Base-by-base conservation (phyloP, 495 filamentous ascomycete species). In the Gamarada debralockiae region DNA sequence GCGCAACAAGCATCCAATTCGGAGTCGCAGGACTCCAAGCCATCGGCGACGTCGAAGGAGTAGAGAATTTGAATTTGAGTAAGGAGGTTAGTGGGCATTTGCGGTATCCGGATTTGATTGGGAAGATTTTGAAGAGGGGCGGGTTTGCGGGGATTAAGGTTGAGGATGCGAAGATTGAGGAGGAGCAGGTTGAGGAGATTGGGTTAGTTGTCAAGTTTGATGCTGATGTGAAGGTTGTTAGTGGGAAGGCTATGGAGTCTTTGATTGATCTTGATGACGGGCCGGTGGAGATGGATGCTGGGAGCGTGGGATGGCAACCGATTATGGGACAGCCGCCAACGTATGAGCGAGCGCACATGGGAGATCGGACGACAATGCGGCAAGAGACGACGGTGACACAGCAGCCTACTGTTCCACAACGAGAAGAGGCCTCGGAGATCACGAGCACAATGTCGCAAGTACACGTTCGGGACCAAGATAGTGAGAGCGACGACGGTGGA, bases 21-120 rank as follows among this genome's bases (percentile, higher is more conserved):
- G 80, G 81, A 14, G 69, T 83, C 25, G 80, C 79, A 2, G 81
- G 81, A 4, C 56, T 84, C 45, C 76, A 82, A 57, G 66, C 57
- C 3, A 70, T 84, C 48, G 74, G 70, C 3, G 59, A 69, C 34
- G 72, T 80, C 20, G 70, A 73, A 40, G 74, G 77, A 22, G 67
- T 84, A 50, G 72, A 79, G 61, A 83, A 82, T 56, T 64, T 78
- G 37, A 69, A 83, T 53, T 68, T 80, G 36, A 78, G 74, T 65
- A 69, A 72, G 52, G 65, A 76, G 45, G 69, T 81, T 44, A 75
- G 64, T 39, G 72, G 76, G 29, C 80, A 84, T 59, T 61, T 77
- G 37, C 64, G 71, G 57, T 84, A 83, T 64, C 73, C 71, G 25
- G 70, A 71, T 59, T 65, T 81, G 22, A 62, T 77, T 20, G 79